Conservation (phyloP, 495 filamentous ascomycete species). For the Melanomma pulvis-pyrius region DNA sequence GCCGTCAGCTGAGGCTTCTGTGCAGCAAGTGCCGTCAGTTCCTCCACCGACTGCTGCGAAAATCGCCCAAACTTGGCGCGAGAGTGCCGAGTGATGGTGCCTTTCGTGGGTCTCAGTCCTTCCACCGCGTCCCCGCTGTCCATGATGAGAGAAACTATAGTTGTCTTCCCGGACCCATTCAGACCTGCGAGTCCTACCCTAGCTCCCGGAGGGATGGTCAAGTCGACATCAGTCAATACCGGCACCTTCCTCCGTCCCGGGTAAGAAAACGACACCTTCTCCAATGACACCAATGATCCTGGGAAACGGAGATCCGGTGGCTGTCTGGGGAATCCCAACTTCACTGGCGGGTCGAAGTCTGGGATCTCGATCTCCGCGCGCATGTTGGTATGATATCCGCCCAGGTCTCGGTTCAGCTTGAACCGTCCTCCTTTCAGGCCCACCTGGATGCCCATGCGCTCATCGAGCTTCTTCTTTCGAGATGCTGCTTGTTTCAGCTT, state of each 20-base stretch:
- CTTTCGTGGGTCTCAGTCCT: slow-evolving; percentile 51
- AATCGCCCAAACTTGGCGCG: slow-evolving; percentile 71
- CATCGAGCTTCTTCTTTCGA: slow-evolving; percentile 78
- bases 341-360: slow-evolving; percentile 61
- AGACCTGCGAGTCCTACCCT: slow-evolving; percentile 73
- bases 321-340: slow-evolving; percentile 57
- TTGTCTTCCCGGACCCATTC: slow-evolving; percentile 77
- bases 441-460: slow-evolving; percentile 74
- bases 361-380: slow-evolving; percentile 72
- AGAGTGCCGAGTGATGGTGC: slow-evolving; percentile 64
- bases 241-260: slow-evolving; percentile 40
- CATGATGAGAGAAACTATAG: slow-evolving; percentile 63
- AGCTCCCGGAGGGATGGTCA: slow-evolving; percentile 69
- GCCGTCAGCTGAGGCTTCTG: slow-evolving; percentile 60
- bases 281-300: slow-evolving; percentile 68
- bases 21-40: slow-evolving; percentile 56
- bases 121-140: slow-evolving; percentile 43
- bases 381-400: slow-evolving; percentile 58
- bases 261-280: slow-evolving; percentile 66
- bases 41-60: slow-evolving; percentile 74
- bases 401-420: slow-evolving; percentile 74
- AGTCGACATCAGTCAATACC: slow-evolving; percentile 60
- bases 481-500: slow-evolving; percentile 77
- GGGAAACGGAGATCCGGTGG: slow-evolving; percentile 73
- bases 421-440: slow-evolving; percentile 70